Base-by-base conservation (phyloP, 2,329 filamentous ascomycete species). In the Aspergillus costaricaensis region DNA sequence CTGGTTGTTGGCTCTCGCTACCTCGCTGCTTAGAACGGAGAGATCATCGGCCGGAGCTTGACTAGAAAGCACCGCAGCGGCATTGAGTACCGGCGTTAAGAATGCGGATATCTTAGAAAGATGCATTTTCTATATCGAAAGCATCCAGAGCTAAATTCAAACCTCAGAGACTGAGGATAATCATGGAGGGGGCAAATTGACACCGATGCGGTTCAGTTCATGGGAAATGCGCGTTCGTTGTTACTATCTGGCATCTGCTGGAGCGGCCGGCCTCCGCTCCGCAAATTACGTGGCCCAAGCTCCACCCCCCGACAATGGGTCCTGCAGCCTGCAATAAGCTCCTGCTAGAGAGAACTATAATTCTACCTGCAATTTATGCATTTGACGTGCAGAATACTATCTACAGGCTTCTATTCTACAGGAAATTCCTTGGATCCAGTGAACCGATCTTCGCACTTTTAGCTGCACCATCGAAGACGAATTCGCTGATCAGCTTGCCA, bases 401-500 rank as follows among this genome's bases (percentile, higher is more conserved):
- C 14, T 51, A 32, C 15, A 14, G n/a, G n/a, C 36, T 7, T 52
- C 48, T 66, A 56, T 51, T 59, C 67, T 65, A 76, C 41, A 78
- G 57, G 44, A 86, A 87, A 67, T 82, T 85, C 67, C 83, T 83
- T 1, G 91, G 91, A 74, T 93, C 88, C 64, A 94, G 74, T 39
- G 82, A 84, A 1, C 80, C 79, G 30, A 92, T 82, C 63, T 88
- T 82, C 4, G 90, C 88, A 67, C 89, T 92, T 70, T 76, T 87
- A 1, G 88, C 85, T 61, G 80, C 77, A 0, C 90, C 91, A 57
- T 93, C 90, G 69, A 93, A 87, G 2, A 95, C 79, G 76, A 91
- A 87, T 75, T 94, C 90, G 39, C 89, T 89, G 80, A 95, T 89
- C 41, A 94, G 75, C 77, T 88, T 91, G 4, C 91, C 91, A 7